A percentile compares a stretch with the other conserved stretches of the same genome.
Conservation (phyloP, 1,284 basidiomycete species). For the Austroboletus niveus region DNA sequence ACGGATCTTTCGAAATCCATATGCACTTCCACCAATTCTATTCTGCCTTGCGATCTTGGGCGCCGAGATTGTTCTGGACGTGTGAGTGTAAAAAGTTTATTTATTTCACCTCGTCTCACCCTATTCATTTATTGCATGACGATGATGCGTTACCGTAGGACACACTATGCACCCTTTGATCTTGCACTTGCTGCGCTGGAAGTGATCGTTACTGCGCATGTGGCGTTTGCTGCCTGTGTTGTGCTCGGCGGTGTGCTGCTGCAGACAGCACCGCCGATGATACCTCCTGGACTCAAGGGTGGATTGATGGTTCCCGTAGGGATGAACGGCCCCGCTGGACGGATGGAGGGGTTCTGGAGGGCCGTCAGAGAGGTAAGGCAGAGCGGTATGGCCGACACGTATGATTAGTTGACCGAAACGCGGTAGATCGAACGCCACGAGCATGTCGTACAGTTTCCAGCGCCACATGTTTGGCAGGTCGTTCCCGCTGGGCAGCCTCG, state of each 20-base stretch:
- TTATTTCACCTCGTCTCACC: neutral
- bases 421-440: slow-evolving; percentile 74
- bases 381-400: too few species aligned
- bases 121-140: neutral
- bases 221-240: slow-evolving; percentile 78
- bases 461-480: slow-evolving; percentile 86
- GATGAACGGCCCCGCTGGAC: slow-evolving; percentile 6
- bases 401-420: neutral
- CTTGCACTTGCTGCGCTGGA: slow-evolving; percentile 72
- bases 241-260: slow-evolving; percentile 81
- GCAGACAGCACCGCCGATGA: slow-evolving; percentile 76
- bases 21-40: slow-evolving; percentile 32
- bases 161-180: slow-evolving; percentile 68
- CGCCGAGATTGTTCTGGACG: slow-evolving; percentile 31
- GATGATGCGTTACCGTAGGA: slow-evolving; percentile 31
- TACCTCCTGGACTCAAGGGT: slow-evolving; percentile 6
- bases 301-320: slow-evolving; percentile 7
- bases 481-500: slow-evolving; percentile 43
- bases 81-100: slow-evolving; percentile 21
- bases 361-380: slow-evolving; percentile 73
- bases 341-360: slow-evolving; percentile 74
- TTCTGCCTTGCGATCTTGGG: slow-evolving; percentile 33
- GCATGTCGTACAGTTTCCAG: slow-evolving; percentile 72
- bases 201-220: slow-evolving; percentile 72
- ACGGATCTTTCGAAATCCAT: slow-evolving; percentile 29